These are phyloP conservation scores for Vinca minor DNA, from an alignment of 257 asterid genomes.

Conservation along the genomic window DNA sequence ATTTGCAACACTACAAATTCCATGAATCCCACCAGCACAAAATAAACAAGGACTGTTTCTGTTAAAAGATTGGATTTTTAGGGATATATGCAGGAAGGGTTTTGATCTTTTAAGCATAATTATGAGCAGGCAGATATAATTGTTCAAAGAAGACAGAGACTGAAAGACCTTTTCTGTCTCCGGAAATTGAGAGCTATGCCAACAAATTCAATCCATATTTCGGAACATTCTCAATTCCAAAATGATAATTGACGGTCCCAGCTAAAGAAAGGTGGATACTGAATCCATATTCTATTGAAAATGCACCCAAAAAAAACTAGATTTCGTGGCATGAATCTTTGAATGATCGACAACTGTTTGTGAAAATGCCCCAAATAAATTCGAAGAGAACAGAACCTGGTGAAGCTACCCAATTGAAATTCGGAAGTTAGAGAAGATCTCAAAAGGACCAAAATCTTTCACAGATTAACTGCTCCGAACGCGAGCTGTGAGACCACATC, in stretches of 20 bases:
- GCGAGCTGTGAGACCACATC: too few species aligned
- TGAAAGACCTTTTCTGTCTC: not conserved
- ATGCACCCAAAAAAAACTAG: too few species aligned
- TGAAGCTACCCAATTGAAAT: too few species aligned
- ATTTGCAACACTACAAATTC: conserved; percentile 22
- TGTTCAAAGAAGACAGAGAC: not conserved
- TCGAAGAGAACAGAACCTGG: too few species aligned
- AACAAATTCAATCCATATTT: not conserved
- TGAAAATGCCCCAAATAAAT: too few species aligned
- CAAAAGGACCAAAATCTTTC: too few species aligned
- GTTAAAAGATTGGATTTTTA: conserved; percentile 20
- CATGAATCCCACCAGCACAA: conserved; percentile 26
- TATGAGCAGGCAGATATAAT: conserved; percentile 6
- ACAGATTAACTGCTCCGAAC: too few species aligned
- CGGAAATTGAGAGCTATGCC: not conserved
- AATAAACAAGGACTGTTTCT: not conserved
- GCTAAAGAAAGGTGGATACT: not conserved
- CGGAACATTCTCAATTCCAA: not conserved
- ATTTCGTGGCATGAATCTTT: too few species aligned
- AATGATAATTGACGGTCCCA: not conserved
- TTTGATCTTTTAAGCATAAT: conserved; percentile 32
- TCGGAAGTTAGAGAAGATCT: too few species aligned
- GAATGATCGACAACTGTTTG: too few species aligned
- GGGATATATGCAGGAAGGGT: conserved; percentile 10
- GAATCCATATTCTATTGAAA: not conserved